Base-by-base conservation (phyloP, 441 rosid species). In the Dalechampia spathulata region DNA sequence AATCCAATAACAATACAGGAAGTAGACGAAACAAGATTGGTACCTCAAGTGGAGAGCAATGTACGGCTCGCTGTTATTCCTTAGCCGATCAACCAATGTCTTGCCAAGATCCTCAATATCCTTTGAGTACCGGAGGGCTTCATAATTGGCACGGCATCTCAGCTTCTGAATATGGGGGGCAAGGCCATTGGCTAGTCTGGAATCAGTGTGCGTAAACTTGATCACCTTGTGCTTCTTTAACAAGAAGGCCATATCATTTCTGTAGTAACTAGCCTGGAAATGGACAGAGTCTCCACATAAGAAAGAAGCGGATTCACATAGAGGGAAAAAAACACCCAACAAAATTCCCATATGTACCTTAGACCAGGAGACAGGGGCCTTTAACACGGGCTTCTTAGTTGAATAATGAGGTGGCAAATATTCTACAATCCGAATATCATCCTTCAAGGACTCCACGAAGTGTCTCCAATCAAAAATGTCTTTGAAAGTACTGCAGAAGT, bases 321-420 rank as follows among this genome's bases (percentile, higher is more conserved):
- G 41, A 25, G 0, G n/a, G 40, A 20, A 13, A 4, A 10, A 27
- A 44, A n/a, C n/a, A n/a, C n/a, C n/a, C n/a, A n/a, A n/a, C 34
- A 4, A 30, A 30, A 30, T 30, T 3, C 34, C 8, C 4, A 30
- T 30, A 8, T 4, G 42, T 54, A 92, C 99, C 99, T 83, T 93
- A 0, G 99, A 93, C 99, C 99, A 93, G n/a, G 99, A 93, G 68
- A 93, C 70, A 37, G 99, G 99, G 44, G 97, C 95, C 76, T 81
- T 93, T 57, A 68, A 40, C 37, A 78, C 75, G 44, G 92, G 95
- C 65, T 80, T 81, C 71, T 65, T 70, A n/a, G 66, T 52, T 14
- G 82, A 73, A 44, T 71, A 79, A 32, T 61, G 58, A 12, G 75
- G 60, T 6, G 99, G 97, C 64, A 93, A 63, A 68, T 88, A 85